phyloP scores from a whole-genome alignment of 1,284 basidiomycete genomes.

The Inonotus hispidus region DNA sequence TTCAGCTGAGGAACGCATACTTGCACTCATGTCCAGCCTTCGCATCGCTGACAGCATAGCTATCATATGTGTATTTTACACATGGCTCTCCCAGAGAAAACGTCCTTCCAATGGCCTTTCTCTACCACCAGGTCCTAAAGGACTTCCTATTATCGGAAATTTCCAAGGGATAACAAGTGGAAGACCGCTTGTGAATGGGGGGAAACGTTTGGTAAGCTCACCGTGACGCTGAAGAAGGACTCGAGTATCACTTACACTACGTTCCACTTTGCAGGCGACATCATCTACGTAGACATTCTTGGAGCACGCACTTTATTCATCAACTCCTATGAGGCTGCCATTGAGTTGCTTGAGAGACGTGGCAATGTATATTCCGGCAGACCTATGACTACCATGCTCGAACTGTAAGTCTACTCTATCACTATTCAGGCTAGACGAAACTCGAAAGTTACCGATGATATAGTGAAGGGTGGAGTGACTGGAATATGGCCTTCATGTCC shows the following conservation, averaged over 20 bases:
- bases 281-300: conserved; percentile 22
- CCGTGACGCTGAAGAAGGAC: no score
- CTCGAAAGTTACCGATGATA: no score
- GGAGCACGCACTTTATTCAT: conserved; percentile 22
- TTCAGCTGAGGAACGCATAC: no score
- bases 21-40: no score
- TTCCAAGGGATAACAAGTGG: conserved; percentile 19
- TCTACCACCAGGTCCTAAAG: conserved; percentile 20
- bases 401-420: not conserved
- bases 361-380: conserved; percentile 18
- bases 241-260: no score
- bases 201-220: conserved; percentile 18
- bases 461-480: conserved; percentile 10
- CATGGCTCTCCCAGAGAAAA: not conserved
- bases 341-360: conserved; percentile 24
- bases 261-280: conserved; percentile 13
- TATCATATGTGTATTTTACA: no score
- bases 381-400: not conserved
- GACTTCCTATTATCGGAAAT: conserved; percentile 22
- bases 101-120: not conserved
- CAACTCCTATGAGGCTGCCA: conserved; percentile 23
- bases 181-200: conserved; percentile 18
- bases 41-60: no score
- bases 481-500: conserved; percentile 12
- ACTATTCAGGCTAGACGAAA: no score